Conservation (phyloP, 129 eudicot species). For the Heracleum sosnowskyi region DNA sequence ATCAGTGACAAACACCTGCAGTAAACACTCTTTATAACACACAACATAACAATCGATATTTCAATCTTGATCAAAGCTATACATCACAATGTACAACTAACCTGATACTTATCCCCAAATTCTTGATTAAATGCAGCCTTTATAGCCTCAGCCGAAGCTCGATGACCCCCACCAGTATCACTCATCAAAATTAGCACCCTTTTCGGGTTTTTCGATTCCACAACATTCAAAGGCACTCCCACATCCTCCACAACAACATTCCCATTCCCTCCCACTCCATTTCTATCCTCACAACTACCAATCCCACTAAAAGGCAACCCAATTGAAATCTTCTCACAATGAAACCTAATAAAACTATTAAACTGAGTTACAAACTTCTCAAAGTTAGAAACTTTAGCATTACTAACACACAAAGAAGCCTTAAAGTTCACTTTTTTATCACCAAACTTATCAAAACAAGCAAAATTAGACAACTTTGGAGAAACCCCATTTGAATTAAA, state of each 20-base stretch:
- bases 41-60: slow-evolving; percentile 12
- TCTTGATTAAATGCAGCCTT: slow-evolving; percentile 74
- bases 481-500: slow-evolving; percentile 34
- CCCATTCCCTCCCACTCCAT: slow-evolving; percentile 47
- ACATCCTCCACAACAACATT: slow-evolving; percentile 56
- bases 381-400: slow-evolving; percentile 37
- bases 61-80: not conserved
- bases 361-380: slow-evolving; percentile 43
- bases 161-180: slow-evolving; percentile 97
- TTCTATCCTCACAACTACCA: slow-evolving; percentile 25
- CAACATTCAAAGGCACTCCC: slow-evolving; percentile 36
- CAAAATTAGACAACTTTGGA: slow-evolving; percentile 25
- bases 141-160: slow-evolving; percentile 98
- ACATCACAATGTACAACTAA: slow-evolving; percentile 15
- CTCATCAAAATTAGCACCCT: slow-evolving; percentile 95
- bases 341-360: slow-evolving; percentile 58
- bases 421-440: slow-evolving; percentile 35
- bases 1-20: slow-evolving; percentile 92
- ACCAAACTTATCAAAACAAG: slow-evolving; percentile 30
- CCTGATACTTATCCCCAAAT: slow-evolving; percentile 90
- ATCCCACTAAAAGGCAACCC: slow-evolving; percentile 56
- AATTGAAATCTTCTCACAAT: slow-evolving; percentile 66
- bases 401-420: slow-evolving; percentile 51
- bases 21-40: slow-evolving; percentile 18
- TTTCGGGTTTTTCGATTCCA: slow-evolving; percentile 41